phyloP scores from a whole-genome alignment of 2,329 filamentous ascomycete species.

The Alternaria sp. region DNA sequence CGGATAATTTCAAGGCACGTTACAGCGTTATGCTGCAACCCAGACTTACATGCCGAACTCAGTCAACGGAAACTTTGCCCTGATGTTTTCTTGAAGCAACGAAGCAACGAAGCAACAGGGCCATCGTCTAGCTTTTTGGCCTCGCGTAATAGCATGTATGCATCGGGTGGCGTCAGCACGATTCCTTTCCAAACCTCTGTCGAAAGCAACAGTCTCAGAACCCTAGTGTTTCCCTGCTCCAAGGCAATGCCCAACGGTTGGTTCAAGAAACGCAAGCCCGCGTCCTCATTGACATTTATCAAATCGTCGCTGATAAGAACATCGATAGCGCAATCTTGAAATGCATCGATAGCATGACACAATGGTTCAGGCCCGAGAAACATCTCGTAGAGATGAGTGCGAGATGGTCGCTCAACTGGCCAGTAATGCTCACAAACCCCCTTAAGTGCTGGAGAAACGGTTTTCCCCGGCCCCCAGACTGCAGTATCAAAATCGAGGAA shows the following conservation, averaged over 20 bases:
- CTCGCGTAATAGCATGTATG: background rate
- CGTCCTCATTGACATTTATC: background rate
- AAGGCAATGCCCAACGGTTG: no score
- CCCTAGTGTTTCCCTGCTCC: background rate
- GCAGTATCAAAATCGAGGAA: no score
- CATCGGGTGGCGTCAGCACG: no score
- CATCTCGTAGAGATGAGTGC: background rate
- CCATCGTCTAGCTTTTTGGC: background rate
- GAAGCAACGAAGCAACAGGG: background rate
- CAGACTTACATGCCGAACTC: no score
- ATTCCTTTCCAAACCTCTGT: background rate
- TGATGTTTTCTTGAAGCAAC: no score
- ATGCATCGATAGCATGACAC: background rate
- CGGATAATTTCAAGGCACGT: no score
- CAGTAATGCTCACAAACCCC: background rate
- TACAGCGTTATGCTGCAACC: no score
- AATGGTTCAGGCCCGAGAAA: background rate
- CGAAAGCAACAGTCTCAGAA: background rate
- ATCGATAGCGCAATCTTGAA: rapidly evolving
- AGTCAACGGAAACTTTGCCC: no score
- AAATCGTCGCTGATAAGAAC: background rate
- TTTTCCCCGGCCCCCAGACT: no score
- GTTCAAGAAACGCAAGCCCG: no score
- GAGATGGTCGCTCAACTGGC: no score
- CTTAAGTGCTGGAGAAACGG: background rate